phyloP scores from a whole-genome alignment of 129 eudicot species.

The Flaveria sonorensis region DNA sequence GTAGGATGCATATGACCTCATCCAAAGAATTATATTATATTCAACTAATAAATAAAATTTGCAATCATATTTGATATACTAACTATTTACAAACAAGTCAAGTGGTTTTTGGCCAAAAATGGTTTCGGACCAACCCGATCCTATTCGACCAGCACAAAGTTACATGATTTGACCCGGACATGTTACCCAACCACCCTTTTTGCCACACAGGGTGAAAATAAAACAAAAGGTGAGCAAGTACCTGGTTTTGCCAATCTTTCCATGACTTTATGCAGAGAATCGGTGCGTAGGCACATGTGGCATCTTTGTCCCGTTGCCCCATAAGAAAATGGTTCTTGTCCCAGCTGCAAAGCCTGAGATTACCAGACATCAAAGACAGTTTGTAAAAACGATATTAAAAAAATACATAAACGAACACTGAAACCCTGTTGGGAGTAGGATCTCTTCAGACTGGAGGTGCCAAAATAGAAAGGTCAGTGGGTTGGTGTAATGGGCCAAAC shows the following conservation, averaged over 20 bases:
- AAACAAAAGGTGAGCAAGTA: slow-evolving; percentile 13
- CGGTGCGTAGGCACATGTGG: slow-evolving; percentile 88
- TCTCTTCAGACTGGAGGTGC: not conserved
- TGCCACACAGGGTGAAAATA: not conserved
- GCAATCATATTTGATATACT: not conserved
- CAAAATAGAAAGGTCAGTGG: not conserved
- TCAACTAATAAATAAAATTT: too few species aligned
- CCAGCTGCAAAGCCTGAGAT: slow-evolving; percentile 79
- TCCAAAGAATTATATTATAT: not conserved
- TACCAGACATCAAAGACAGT: not conserved
- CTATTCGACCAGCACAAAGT: not conserved
- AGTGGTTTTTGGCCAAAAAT: not conserved
- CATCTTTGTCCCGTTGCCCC: slow-evolving; percentile 69
- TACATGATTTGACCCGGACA: not conserved
- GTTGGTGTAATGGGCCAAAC: slow-evolving; percentile 2
- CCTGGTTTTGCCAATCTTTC: slow-evolving; percentile 87
- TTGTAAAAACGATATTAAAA: not conserved
- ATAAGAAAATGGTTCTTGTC: slow-evolving; percentile 66
- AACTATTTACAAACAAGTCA: not conserved
- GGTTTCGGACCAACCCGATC: not conserved
- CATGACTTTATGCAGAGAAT: slow-evolving; percentile 76
- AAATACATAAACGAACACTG: not conserved
- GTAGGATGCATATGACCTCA: not conserved
- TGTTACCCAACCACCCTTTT: not conserved
- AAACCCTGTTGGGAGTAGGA: not conserved